Conservation (phyloP, 257 asterid genomes). For the Capsicum baccatum region DNA sequence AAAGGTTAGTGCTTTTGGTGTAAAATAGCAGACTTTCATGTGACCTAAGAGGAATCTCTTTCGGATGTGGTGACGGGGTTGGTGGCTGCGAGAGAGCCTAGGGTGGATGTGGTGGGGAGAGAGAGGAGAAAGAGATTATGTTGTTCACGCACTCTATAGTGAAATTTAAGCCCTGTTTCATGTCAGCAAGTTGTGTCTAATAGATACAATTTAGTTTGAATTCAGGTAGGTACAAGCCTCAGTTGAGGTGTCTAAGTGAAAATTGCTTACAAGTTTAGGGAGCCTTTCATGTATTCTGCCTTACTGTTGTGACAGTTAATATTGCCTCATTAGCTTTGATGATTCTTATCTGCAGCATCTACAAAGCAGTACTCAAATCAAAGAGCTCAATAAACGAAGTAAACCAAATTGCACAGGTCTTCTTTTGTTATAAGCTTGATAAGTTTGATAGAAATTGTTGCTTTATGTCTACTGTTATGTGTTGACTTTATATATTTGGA, state of each 20-base stretch:
- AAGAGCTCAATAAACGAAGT: conserved; percentile 59
- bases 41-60: conserved; percentile 14
- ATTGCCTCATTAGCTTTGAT: conserved; percentile 8
- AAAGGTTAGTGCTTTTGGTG: neutral
- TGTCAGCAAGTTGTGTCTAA: neutral
- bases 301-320: neutral
- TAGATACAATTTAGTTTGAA: neutral
- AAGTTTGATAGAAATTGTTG: conserved; percentile 23
- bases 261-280: neutral
- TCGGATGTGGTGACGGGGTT: neutral
- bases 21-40: neutral
- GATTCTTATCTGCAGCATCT: conserved; percentile 45
- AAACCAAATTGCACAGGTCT: conserved; percentile 90
- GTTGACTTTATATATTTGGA: conserved; percentile 38
- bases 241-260: conserved; percentile 1
- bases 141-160: neutral
- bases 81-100: neutral
- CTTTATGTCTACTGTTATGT: conserved; percentile 20
- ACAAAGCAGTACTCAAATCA: conserved; percentile 47
- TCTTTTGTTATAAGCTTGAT: conserved; percentile 29
- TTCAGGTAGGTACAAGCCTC: neutral
- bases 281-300: neutral
- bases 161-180: conserved; percentile 15
- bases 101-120: conserved; percentile 23
- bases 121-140: neutral